These are phyloP conservation scores for Septoria petroselini DNA, from an alignment of 2,329 filamentous ascomycete species.

Conservation along the genomic window DNA sequence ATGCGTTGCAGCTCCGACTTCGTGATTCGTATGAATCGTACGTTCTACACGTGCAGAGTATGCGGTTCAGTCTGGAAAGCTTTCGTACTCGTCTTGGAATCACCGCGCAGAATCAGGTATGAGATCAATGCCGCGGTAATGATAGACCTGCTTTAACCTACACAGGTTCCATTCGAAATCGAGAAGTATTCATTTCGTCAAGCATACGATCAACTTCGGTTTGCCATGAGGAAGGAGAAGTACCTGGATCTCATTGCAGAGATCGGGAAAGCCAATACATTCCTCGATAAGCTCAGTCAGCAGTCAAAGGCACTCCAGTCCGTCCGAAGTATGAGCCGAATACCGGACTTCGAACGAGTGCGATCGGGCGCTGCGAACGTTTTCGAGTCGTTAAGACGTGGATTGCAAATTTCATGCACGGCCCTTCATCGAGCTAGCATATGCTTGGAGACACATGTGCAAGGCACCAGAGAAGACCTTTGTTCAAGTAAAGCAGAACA, in stretches of 20 bases:
- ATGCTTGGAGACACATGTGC: neutral
- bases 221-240: conserved; percentile 32
- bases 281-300: conserved; percentile 30
- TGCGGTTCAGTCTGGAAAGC: neutral
- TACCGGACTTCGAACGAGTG: conserved; percentile 30
- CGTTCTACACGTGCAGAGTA: neutral
- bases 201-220: conserved; percentile 34
- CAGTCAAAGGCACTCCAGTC: conserved; percentile 28
- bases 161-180: conserved; percentile 12
- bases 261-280: conserved; percentile 28
- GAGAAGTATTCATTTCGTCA: conserved; percentile 28
- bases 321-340: conserved; percentile 12
- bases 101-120: neutral
- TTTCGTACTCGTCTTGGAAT: neutral
- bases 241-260: conserved; percentile 33
- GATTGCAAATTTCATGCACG: conserved; percentile 32
- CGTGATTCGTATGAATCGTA: conserved; percentile 8
- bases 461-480: neutral
- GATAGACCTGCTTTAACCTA: neutral
- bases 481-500: neutral
- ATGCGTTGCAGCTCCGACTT: conserved; percentile 9
- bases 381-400: conserved; percentile 23
- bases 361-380: conserved; percentile 28
- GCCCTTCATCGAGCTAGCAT: conserved; percentile 26
- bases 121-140: neutral